A percentile compares a stretch with the other conserved stretches of the same genome.
These are phyloP conservation scores for Onygena corvina DNA, from an alignment of 2,329 filamentous ascomycete genomes.

Conservation along the genomic window DNA sequence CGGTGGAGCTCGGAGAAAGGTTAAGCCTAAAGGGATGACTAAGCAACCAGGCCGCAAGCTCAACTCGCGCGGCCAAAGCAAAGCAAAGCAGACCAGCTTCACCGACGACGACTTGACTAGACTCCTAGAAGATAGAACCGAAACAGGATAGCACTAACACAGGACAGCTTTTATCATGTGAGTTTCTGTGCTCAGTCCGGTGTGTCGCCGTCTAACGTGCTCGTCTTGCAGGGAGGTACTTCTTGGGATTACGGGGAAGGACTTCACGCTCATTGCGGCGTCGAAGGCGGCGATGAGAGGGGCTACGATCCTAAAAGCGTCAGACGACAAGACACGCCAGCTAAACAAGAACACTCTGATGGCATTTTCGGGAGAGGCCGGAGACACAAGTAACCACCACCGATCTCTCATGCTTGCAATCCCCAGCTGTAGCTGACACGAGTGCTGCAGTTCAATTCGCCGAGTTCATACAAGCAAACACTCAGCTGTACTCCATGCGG, in stretches of 20 bases:
- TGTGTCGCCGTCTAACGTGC: neutral
- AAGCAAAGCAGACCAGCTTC: conserved; percentile 3
- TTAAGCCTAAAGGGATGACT: conserved; percentile 20
- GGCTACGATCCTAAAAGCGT: conserved; percentile 84
- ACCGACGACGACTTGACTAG: too few species aligned
- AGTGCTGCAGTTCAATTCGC: conserved; percentile 73
- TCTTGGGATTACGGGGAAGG: conserved; percentile 95
- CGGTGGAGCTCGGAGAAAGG: conserved; percentile 18
- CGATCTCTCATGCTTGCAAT: neutral
- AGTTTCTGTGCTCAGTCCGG: neutral
- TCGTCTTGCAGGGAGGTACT: conserved; percentile 74
- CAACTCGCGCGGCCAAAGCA: conserved; percentile 24
- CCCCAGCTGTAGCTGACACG: neutral
- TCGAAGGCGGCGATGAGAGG: conserved; percentile 98
- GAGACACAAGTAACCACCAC: conserved; percentile 61
- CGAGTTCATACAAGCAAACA: conserved; percentile 97
- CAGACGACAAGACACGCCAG: conserved; percentile 88
- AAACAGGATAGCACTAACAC: too few species aligned
- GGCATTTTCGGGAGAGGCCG: conserved; percentile 90
- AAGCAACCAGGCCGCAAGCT: conserved; percentile 31
- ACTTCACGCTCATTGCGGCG: conserved; percentile 95
- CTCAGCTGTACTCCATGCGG: conserved; percentile 96
- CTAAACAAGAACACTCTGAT: conserved; percentile 91
- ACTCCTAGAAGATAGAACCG: too few species aligned
- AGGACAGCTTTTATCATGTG: neutral